These are phyloP conservation scores for Candida sanyaensis DNA, from an alignment of 1,139 yeast species.

Conservation along the genomic window DNA sequence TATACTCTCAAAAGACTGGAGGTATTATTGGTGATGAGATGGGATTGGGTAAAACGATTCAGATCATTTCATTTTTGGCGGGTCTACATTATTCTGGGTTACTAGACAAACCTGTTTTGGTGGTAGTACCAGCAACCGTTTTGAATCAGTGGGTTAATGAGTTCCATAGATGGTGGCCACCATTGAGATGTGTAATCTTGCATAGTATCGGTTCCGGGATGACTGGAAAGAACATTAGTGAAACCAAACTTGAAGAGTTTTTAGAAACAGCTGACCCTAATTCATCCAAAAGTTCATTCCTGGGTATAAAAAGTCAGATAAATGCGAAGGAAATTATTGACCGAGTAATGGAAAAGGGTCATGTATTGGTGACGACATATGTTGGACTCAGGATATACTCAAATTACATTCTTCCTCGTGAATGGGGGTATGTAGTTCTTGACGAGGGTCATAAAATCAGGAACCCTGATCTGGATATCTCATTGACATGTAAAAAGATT, in stretches of 20 bases:
- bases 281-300: constrained; percentile 28
- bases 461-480: constrained; percentile 89
- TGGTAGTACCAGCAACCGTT: constrained; percentile 97
- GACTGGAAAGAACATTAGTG: constrained; percentile 43
- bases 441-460: constrained; percentile 98
- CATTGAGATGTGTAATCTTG: constrained; percentile 78
- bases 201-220: constrained; percentile 95
- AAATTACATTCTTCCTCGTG: constrained; percentile 60
- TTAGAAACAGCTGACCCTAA: constrained; percentile 51
- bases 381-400: constrained; percentile 85
- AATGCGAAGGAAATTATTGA: constrained; percentile 51
- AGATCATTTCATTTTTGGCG: constrained; percentile 85
- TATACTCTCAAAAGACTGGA: constrained; percentile 83
- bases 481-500: constrained; percentile 80
- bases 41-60: constrained; percentile 97
- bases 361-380: constrained; percentile 86
- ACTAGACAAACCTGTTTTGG: constrained; percentile 72
- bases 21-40: constrained; percentile 97
- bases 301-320: constrained; percentile 34
- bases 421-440: constrained; percentile 89
- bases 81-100: constrained; percentile 83
- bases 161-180: constrained; percentile 98
- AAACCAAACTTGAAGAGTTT: constrained; percentile 51
- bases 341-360: constrained; percentile 62
- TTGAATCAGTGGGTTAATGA: constrained; percentile 96